A percentile compares a stretch with the other conserved stretches of the same genome.
phyloP scores from a whole-genome alignment of 192 early-diverging fungal species.

The Allomyces arbusculus region DNA sequence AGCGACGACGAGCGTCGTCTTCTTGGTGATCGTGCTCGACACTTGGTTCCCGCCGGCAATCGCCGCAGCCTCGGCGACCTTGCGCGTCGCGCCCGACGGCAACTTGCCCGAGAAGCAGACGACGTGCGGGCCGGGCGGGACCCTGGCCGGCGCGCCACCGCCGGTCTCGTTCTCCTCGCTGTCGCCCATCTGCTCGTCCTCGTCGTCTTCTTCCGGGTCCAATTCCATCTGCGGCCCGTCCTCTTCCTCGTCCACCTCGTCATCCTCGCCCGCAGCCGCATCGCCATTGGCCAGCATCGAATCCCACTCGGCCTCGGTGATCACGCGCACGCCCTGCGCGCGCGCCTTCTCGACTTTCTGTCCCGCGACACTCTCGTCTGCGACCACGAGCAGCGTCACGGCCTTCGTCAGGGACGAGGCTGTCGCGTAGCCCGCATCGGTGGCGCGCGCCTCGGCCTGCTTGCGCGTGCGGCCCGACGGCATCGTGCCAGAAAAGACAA shows the following conservation, averaged over 20 bases:
- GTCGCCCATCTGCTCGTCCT: neutral
- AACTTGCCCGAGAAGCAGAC: no score
- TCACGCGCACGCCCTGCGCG: slow-evolving; percentile 6
- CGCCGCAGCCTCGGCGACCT: no score
- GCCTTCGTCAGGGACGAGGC: neutral
- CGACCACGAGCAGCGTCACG: neutral
- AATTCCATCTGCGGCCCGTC: neutral
- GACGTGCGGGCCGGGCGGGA: no score
- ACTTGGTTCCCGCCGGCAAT: no score
- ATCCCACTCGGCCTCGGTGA: neutral
- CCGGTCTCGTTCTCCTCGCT: no score
- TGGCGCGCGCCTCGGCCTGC: neutral
- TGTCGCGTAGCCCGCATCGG: neutral
- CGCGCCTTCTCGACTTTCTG: slow-evolving; percentile 4
- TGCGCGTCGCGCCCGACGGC: no score
- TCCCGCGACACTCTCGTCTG: neutral
- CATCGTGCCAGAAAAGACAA: neutral
- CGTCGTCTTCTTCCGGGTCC: neutral
- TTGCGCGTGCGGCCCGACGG: neutral
- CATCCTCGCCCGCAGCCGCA: slow-evolving; percentile 11
- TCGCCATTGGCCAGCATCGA: slow-evolving; percentile 3
- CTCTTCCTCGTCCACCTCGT: slow-evolving; percentile 6
- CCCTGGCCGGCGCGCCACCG: neutral
- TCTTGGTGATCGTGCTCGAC: no score
- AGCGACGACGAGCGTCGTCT: no score